Evolutionary conservation across 1,284 basidiomycete species (phyloP).

Genomic region (Tremellales sp.): DNA sequence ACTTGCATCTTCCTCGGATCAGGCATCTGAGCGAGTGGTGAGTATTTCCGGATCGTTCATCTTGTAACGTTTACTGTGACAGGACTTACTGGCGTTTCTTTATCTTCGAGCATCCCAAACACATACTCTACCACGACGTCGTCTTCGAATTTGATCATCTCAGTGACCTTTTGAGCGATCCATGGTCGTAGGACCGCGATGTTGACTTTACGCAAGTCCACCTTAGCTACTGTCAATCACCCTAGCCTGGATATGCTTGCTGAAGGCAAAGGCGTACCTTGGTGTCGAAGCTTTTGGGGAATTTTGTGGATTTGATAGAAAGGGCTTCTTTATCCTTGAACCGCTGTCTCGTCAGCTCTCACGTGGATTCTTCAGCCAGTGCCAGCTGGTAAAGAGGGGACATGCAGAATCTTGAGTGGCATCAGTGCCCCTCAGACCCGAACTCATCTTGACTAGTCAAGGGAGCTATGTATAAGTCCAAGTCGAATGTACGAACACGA

Average conservation of each 20-base stretch:
- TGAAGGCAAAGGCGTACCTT: constrained; percentile 57
- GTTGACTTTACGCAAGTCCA: constrained; percentile 94
- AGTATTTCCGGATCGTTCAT: background rate
- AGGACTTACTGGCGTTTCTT: constrained; percentile 65
- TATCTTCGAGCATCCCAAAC: constrained; percentile 84
- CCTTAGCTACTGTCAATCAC: constrained; percentile 51
- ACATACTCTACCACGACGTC: constrained; percentile 96
- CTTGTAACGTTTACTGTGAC: background rate
- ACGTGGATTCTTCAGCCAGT: background rate
- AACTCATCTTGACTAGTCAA: constrained; percentile 9
- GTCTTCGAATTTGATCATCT: constrained; percentile 90
- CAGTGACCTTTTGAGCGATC: constrained; percentile 86
- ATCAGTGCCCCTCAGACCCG: constrained; percentile 39
- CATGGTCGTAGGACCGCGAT: constrained; percentile 70
- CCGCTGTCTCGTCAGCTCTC: constrained; percentile 48
- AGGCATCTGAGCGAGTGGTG: too few relatives aligned
- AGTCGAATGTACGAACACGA: too few relatives aligned
- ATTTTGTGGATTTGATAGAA: constrained; percentile 82
- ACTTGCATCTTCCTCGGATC: constrained; percentile 96
- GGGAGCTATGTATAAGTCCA: too few relatives aligned
- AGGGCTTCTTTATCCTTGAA: constrained; percentile 94
- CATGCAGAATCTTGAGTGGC: constrained; percentile 37
- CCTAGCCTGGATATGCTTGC: background rate
- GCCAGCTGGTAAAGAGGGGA: background rate
- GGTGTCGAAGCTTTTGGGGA: constrained; percentile 81